Evolutionary conservation across 805 yeast genomes (phyloP), one percentile per base, ranked within the genome.

Genomic region (Candida wancherniae): DNA sequence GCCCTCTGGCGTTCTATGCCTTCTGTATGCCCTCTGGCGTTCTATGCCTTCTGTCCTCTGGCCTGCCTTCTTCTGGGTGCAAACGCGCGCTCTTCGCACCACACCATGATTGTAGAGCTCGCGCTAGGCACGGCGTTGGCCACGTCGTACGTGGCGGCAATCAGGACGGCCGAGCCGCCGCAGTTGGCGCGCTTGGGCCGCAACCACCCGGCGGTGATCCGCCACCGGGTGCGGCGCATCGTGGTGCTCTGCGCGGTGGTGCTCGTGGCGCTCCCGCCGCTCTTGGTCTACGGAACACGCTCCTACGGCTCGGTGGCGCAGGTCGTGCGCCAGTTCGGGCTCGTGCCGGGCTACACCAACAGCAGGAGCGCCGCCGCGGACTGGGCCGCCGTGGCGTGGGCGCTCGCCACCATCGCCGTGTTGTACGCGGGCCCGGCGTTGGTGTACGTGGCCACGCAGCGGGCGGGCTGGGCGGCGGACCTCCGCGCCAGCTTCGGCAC

Each of bases 151-250:
- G 80, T 77, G 10, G 44, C 53, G 3, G 60, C 56, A 17, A 55
- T 75, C 10, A 67, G 67, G 40, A 30, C 55, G 12, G 21, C 29
- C 9, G 50, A 38, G 26, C 66, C 67, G 1, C 24, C 29, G 5
- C 19, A 44, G 6, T 19, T 58, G 15, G 18, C 26, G 6, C 46
- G 44, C 3, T 44, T 37, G 15, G 50, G 50, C 29, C 47, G 83
- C 19, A 61, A 75, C 47, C 67, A 73, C 23, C 63, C 65, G 0
- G 26, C 12, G 0, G 70, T 75, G 4, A 61, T 76, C 3, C 39
- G 42, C 22, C 54, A 62, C 27, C 53, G 82, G 17, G 36, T 76
- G 6, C 34, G 12, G 4, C 50, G 73, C 22, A 61, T 72, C 1
- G 29, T 54, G 0, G 10, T 45, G 1, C 44, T 66, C 21, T 61